These are phyloP conservation scores for Hypseocharis bilobata DNA, from an alignment of 441 rosid genomes.

Conservation along the genomic window DNA sequence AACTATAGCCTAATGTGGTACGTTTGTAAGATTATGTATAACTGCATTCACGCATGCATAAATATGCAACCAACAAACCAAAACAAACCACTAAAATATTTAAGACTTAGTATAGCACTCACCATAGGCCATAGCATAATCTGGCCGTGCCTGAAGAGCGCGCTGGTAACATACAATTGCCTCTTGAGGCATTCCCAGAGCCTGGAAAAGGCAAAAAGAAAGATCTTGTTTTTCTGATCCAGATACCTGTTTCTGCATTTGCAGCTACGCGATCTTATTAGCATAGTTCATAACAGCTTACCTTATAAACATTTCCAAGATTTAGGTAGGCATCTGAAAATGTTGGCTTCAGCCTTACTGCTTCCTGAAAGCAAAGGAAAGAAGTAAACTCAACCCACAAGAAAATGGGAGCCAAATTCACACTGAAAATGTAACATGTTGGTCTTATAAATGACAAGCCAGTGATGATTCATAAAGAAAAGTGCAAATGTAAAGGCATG, in stretches of 20 bases:
- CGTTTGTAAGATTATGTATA: too few relatives aligned
- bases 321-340: constrained; percentile 93
- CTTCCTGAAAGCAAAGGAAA: constrained; percentile 93
- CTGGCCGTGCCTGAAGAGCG: constrained; percentile 77
- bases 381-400: too few relatives aligned
- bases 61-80: too few relatives aligned
- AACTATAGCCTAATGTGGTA: background rate
- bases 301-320: constrained; percentile 96
- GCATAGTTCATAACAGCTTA: constrained; percentile 32
- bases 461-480: too few relatives aligned
- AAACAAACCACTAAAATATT: too few relatives aligned
- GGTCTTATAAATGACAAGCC: too few relatives aligned
- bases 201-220: constrained; percentile 45
- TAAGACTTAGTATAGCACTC: too few relatives aligned
- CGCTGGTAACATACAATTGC: constrained; percentile 86
- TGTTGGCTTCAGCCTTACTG: constrained; percentile 73
- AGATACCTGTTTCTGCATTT: constrained; percentile 25
- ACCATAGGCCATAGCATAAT: constrained; percentile 81
- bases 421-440: too few relatives aligned
- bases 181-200: constrained; percentile 85
- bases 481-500: background rate
- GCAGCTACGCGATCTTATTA: constrained; percentile 29
- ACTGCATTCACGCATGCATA: too few relatives aligned
- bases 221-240: constrained; percentile 32
- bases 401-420: too few relatives aligned